Conservation (phyloP, 2,329 filamentous ascomycete genomes). For the Fusarium robinianum region DNA sequence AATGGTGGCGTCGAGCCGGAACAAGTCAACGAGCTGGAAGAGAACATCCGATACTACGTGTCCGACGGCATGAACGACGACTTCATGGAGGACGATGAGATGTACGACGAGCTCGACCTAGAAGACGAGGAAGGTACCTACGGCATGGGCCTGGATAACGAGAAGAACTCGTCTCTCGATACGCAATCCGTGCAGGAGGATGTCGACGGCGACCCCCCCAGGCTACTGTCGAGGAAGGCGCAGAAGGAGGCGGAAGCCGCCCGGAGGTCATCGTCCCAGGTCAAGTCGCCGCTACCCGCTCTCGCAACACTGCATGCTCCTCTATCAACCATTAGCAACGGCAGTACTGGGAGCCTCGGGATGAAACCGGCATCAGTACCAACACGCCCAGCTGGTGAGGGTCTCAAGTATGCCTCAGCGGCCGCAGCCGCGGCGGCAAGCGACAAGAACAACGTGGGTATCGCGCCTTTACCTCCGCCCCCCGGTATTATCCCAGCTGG, state of each 20-base stretch:
- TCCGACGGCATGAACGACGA: slow-evolving; percentile 86
- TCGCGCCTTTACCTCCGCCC: slow-evolving; percentile 89
- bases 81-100: slow-evolving; percentile 89
- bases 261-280: slow-evolving; percentile 78
- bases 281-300: slow-evolving; percentile 93
- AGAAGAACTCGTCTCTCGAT: slow-evolving; percentile 93
- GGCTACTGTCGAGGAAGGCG: slow-evolving; percentile 57
- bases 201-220: slow-evolving; percentile 60
- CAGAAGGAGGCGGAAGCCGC: slow-evolving; percentile 62
- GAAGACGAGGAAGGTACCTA: slow-evolving; percentile 90
- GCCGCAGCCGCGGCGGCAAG: slow-evolving; percentile 90
- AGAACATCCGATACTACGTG: slow-evolving; percentile 94
- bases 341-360: slow-evolving; percentile 55
- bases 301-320: slow-evolving; percentile 86
- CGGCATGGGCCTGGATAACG: slow-evolving; percentile 78
- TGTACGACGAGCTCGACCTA: slow-evolving; percentile 93
- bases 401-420: slow-evolving; percentile 94
- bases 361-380: slow-evolving; percentile 96
- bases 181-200: slow-evolving; percentile 92
- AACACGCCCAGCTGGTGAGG: slow-evolving; percentile 82
- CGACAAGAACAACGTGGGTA: slow-evolving; percentile 86
- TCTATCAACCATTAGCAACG: slow-evolving; percentile 64
- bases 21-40: slow-evolving; percentile 85
- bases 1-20: slow-evolving; percentile 90
- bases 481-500: slow-evolving; percentile 61